Evolutionary conservation across 2,329 filamentous ascomycete species (phyloP).

Genomic region (Cordyceps cateniannulata): DNA sequence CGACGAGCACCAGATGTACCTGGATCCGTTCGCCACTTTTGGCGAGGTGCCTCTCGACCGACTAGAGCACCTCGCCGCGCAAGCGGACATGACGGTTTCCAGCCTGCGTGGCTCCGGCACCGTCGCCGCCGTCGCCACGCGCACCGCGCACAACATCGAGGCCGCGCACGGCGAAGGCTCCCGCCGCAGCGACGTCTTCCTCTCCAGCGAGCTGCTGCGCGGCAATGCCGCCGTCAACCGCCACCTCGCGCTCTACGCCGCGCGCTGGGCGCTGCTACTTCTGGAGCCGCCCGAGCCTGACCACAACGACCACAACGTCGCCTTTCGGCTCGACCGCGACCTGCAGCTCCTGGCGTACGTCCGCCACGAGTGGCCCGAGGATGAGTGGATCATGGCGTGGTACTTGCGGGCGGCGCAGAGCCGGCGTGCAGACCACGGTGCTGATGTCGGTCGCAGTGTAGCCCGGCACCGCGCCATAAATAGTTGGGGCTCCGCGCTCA

Average conservation of each 20-base stretch:
- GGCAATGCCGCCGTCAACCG: constrained; percentile 37
- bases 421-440: constrained; percentile 28
- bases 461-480: constrained; percentile 8
- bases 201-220: constrained; percentile 29
- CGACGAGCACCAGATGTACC: constrained; percentile 54
- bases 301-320: too few relatives aligned
- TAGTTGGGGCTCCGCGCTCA: constrained; percentile 24
- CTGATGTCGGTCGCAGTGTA: background rate
- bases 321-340: constrained; percentile 53
- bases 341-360: constrained; percentile 48
- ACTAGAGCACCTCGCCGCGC: constrained; percentile 53
- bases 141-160: constrained; percentile 71
- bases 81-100: constrained; percentile 36
- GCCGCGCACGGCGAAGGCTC: constrained; percentile 26
- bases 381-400: constrained; percentile 63
- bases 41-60: constrained; percentile 56
- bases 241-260: constrained; percentile 59
- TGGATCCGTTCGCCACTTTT: constrained; percentile 72
- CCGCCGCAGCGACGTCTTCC: constrained; percentile 21
- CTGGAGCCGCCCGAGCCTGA: constrained; percentile 34
- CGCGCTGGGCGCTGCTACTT: constrained; percentile 63
- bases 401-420: constrained; percentile 59
- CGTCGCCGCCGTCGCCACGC: constrained; percentile 62
- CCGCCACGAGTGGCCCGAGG: constrained; percentile 44
- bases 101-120: constrained; percentile 58